Conservation (phyloP, 805 yeast genomes). For the Barnettozyma pratensis region DNA sequence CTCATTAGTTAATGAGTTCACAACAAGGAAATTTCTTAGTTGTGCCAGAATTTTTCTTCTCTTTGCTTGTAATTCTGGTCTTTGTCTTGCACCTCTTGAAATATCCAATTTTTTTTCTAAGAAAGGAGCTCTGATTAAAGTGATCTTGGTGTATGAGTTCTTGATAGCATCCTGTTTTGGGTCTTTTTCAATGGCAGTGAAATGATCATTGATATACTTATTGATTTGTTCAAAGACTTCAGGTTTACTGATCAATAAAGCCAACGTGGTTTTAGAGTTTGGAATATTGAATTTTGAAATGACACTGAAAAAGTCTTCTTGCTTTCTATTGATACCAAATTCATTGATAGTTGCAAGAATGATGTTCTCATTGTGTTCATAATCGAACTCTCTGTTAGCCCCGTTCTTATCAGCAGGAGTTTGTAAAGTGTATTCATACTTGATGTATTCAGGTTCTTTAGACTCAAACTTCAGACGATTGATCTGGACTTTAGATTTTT, state of each 20-base stretch:
- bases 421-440: slow-evolving; percentile 8
- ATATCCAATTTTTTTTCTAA: slow-evolving; percentile 10
- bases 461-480: not conserved
- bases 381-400: not conserved
- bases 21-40: slow-evolving; percentile 23
- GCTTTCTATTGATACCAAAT: slow-evolving; percentile 12
- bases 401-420: not conserved
- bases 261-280: slow-evolving; percentile 13
- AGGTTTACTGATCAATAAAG: slow-evolving; percentile 12
- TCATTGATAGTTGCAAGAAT: slow-evolving; percentile 10
- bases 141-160: slow-evolving; percentile 16
- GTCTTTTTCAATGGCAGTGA: slow-evolving; percentile 1
- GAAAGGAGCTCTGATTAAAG: slow-evolving; percentile 20
- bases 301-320: slow-evolving; percentile 12
- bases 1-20: slow-evolving; percentile 21
- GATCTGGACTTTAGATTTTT: slow-evolving; percentile 3
- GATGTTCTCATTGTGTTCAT: slow-evolving; percentile 12
- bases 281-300: slow-evolving; percentile 6
- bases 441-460: slow-evolving; percentile 2
- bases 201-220: slow-evolving; percentile 1
- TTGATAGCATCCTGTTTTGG: slow-evolving; percentile 9
- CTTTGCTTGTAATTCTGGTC: slow-evolving; percentile 14
- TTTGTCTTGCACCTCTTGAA: slow-evolving; percentile 20
- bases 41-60: slow-evolving; percentile 23
- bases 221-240: slow-evolving; percentile 9